Percentiles rank a stretch among this genome's conserved stretches.
phyloP scores from a whole-genome alignment of 148 eudicot genomes.

The Limonium bicolor region DNA sequence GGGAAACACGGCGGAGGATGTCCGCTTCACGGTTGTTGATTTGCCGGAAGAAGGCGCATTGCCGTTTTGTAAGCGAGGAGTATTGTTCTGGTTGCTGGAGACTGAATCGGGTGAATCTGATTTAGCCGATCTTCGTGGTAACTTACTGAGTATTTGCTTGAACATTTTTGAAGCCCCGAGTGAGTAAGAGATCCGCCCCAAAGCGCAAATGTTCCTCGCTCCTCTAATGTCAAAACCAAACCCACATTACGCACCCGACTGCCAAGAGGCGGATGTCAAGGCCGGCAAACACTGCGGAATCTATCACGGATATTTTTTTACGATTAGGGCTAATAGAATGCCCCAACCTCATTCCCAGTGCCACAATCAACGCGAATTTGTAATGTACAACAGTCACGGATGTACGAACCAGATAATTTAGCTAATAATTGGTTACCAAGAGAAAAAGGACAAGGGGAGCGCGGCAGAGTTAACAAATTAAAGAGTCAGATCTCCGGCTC shows the following conservation, averaged over 20 bases:
- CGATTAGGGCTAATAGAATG: too few species aligned
- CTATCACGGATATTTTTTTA: too few species aligned
- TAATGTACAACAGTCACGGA: too few species aligned
- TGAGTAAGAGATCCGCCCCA: too few species aligned
- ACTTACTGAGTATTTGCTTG: slow-evolving; percentile 65
- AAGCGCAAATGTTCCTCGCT: too few species aligned
- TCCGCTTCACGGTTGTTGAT: slow-evolving; percentile 27
- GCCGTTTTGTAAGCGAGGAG: slow-evolving; percentile 18
- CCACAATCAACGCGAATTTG: too few species aligned
- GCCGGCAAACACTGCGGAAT: too few species aligned
- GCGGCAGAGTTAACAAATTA: neutral
- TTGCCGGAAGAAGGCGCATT: slow-evolving; percentile 22
- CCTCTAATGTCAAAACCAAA: neutral
- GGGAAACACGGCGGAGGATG: slow-evolving; percentile 80
- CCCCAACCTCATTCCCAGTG: too few species aligned
- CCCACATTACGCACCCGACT: neutral
- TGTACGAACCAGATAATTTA: too few species aligned
- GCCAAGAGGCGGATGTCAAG: too few species aligned
- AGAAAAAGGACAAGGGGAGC: too few species aligned
- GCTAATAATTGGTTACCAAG: too few species aligned
- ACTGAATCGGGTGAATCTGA: slow-evolving; percentile 25
- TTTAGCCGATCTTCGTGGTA: slow-evolving; percentile 60
- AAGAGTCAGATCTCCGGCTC: slow-evolving; percentile 19
- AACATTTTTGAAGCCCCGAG: slow-evolving; percentile 54
- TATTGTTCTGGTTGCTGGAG: slow-evolving; percentile 10